These are phyloP conservation scores for Albugo laibachii DNA, from an alignment of 352 stramenopile genomes.

Conservation along the genomic window DNA sequence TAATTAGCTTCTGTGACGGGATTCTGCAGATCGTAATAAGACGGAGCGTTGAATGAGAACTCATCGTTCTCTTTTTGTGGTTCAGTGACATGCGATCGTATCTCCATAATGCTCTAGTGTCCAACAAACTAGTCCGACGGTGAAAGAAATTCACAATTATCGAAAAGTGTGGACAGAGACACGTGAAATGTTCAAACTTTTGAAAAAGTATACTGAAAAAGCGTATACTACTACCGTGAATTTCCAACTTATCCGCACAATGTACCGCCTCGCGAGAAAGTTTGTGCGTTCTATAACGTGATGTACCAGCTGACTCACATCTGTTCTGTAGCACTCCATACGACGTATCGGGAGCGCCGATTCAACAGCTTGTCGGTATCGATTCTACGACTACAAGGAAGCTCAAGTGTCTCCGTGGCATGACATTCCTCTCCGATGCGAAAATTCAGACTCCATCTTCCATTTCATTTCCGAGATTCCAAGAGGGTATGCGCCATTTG, in stretches of 20 bases:
- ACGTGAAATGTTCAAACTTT: no score
- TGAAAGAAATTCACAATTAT: no score
- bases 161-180: no score
- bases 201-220: no score
- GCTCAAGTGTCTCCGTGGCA: conserved; percentile 84
- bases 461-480: conserved; percentile 92
- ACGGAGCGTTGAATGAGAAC: conserved; percentile 58
- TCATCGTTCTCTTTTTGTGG: conserved; percentile 22
- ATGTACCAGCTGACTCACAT: no score
- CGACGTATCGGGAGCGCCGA: conserved; percentile 29
- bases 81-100: background rate
- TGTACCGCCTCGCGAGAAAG: no score
- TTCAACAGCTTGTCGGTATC: conserved; percentile 64
- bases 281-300: no score
- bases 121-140: conserved; percentile 14
- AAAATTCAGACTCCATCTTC: conserved; percentile 31
- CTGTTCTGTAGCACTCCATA: conserved; percentile 32
- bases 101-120: conserved; percentile 18
- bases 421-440: conserved; percentile 57
- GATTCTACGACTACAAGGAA: conserved; percentile 50
- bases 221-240: no score
- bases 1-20: conserved; percentile 44
- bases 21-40: conserved; percentile 70
- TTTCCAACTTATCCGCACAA: no score
- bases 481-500: conserved; percentile 14